Base-by-base conservation (phyloP, 148 eudicot species). In the Talinum fruticosum region DNA sequence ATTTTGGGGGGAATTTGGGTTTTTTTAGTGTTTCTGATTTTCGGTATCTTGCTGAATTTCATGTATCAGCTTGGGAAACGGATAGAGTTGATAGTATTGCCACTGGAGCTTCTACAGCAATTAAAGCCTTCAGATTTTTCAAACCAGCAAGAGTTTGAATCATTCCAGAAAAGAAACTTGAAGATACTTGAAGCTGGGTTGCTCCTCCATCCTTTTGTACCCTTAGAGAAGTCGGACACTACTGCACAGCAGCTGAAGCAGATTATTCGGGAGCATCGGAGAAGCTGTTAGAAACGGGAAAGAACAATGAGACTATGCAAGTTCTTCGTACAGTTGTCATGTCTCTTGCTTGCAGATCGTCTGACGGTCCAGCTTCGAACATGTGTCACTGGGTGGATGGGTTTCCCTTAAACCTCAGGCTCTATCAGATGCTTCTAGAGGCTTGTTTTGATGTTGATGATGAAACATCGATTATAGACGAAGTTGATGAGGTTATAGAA, bases 371-470 rank as follows among this genome's bases (percentile, higher is more conserved):
- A 76, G 73, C 75, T 61, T 82, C 97, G 14, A 93, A 85, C 69
- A 70, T 75, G 47, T 91, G 93, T 73, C 99, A 96, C 70, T 96
- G 99, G 99, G 99, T 94, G 28, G 99, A 96, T 88, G 99, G 99
- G 54, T 80, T 88, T 73, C 99, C 97, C 1, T 78, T 96, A 71
- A 96, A 93, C 83, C 87, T 93, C 66, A 88, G 83, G 38, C 84
- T 96, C 65, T 96, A 96, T 74, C 90, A 86, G 79, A 85, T 84
- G 82, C 90, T 96, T 73, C 81, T 96, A 28, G 97, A 91, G 78
- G 87, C 93, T 79, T 93, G 94, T 85, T 96, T 96, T 78, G 97
- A 96, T 73, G 69, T 85, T 10, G 89, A 89, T 78, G 97, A 91
- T 67, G 88, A 92, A 70, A 83, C 92, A n/a, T 81, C 87, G 16